A percentile compares a stretch with the other conserved stretches of the same genome.
phyloP scores from a whole-genome alignment of 768 basidiomycete genomes.

The Rhodosporidiobolus odoratus region DNA sequence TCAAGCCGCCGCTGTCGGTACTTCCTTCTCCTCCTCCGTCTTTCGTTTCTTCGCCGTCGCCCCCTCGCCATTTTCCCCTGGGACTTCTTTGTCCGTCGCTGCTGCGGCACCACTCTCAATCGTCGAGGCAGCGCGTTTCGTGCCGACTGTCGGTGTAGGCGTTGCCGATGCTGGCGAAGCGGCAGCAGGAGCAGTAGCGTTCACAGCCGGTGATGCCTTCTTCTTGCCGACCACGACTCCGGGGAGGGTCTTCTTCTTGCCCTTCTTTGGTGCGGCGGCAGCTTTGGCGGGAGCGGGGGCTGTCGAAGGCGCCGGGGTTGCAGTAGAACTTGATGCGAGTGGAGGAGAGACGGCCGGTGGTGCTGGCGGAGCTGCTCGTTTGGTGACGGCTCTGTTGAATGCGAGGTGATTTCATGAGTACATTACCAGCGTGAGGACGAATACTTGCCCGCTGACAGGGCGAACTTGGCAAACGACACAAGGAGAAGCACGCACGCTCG shows the following conservation, averaged over 20 bases:
- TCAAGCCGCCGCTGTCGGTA: no score
- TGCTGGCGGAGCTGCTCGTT: background rate
- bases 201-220: background rate
- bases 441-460: background rate
- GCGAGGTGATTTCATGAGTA: no score
- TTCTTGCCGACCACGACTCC: conserved; percentile 8
- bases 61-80: background rate
- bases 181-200: background rate
- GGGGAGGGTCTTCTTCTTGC: conserved; percentile 5
- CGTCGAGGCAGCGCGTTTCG: background rate
- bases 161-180: background rate
- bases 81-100: background rate
- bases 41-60: conserved; percentile 9
- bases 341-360: background rate
- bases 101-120: background rate
- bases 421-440: no score
- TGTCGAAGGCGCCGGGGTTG: background rate
- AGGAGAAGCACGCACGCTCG: conserved; percentile 21
- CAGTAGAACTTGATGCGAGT: background rate
- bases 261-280: conserved; percentile 9
- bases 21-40: conserved; percentile 2
- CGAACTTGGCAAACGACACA: background rate
- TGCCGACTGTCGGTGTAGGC: background rate
- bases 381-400: conserved; percentile 7
- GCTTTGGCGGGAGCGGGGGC: background rate